Evolutionary conservation across 257 asterid genomes (phyloP), one percentile per base, ranked within the genome.

Genomic region (Capsicum pubescens): DNA sequence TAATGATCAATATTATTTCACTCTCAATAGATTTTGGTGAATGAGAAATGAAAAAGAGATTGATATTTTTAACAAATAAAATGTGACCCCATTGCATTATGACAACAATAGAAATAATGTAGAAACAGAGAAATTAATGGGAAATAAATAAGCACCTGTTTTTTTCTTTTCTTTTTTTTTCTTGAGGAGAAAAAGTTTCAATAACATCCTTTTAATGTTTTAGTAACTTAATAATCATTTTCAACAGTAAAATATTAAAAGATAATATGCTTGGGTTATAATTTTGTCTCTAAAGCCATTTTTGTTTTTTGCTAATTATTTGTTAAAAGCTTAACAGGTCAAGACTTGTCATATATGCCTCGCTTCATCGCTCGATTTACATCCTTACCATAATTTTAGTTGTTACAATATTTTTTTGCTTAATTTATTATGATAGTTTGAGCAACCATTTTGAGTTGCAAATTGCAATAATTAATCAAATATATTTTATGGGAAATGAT

Each of bases 71-170:
- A 79, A 58, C 42, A 6, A 68, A 14, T 21, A 46, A 86, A 69
- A 79, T 3, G 17, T 21, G 64, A 57, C 86, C 82, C 82, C 61
- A 83, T 86, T 19, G 82, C 60, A 79, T 54, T 19, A 10, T 39
- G 84, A 70, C 63, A 79, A 83, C 66, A 82, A 68, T 19, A 12
- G 42, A 58, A 58, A 60, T 44, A 57, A 80, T 67, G 48, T 80
- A 76, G 46, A 76, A 52, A 32, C 15, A 69, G 15, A 48, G 12
- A 42, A 76, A 15, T 35, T 19, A 48, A 70, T 59, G 69, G 10
- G 67, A 60, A 71, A 81, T 46, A 5, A 60, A 71, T n/a, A 32
- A 74, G 21, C 48, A 14, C 74, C 6, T 61, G 36, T 61, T 61
- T 60, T 16, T 39, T 4, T 26, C 2, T 7, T 42, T 42, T 42